phyloP scores from a whole-genome alignment of 768 basidiomycete genomes.

The Lyophyllum atratum region DNA sequence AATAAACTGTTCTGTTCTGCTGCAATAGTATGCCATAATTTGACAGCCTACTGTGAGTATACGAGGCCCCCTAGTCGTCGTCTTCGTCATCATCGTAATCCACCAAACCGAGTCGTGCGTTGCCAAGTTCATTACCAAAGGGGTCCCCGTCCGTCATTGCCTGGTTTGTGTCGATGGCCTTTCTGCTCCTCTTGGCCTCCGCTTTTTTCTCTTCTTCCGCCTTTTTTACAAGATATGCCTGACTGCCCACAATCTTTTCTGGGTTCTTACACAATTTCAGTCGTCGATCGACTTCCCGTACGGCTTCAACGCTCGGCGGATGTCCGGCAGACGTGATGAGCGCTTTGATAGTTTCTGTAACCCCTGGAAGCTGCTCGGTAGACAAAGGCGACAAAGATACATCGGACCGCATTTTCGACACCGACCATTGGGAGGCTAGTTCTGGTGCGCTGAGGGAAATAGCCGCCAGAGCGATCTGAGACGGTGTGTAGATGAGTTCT shows the following conservation, averaged over 20 bases:
- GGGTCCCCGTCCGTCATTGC: slow-evolving; percentile 61
- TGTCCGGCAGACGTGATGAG: slow-evolving; percentile 57
- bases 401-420: slow-evolving; percentile 32
- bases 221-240: slow-evolving; percentile 72
- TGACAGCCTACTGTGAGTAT: not conserved
- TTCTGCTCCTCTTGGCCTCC: slow-evolving; percentile 67
- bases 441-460: slow-evolving; percentile 65
- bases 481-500: slow-evolving; percentile 89
- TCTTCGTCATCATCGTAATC: slow-evolving; percentile 67
- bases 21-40: no score
- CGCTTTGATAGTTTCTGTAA: slow-evolving; percentile 54
- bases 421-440: slow-evolving; percentile 63
- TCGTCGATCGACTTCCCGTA: slow-evolving; percentile 87
- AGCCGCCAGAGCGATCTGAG: slow-evolving; percentile 89
- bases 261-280: slow-evolving; percentile 92
- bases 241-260: slow-evolving; percentile 91
- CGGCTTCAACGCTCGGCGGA: slow-evolving; percentile 77
- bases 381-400: slow-evolving; percentile 17
- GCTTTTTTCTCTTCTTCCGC: slow-evolving; percentile 72
- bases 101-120: slow-evolving; percentile 39
- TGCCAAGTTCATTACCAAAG: slow-evolving; percentile 60
- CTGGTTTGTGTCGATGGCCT: slow-evolving; percentile 50
- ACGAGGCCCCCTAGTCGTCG: slow-evolving; percentile 19
- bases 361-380: slow-evolving; percentile 33
- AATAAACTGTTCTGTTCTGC: not conserved